Evolutionary conservation across 805 yeast species (phyloP), one percentile per base, ranked within the genome.

Genomic region (Candida maesae): DNA sequence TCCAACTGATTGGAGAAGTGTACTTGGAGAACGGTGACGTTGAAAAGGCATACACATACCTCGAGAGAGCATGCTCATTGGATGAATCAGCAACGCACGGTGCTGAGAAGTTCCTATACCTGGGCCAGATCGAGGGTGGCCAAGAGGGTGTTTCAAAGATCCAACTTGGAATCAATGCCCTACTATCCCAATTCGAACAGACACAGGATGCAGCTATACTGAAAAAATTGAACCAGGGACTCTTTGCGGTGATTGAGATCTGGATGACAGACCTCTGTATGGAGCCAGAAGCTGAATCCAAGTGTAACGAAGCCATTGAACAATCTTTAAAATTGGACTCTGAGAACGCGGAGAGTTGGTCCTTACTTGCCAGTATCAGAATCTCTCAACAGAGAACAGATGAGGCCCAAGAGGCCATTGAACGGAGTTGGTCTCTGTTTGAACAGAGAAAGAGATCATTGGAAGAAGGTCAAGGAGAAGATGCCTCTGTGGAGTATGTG

Each of bases 181-280:
- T 83, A 38, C 68, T 74, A 37, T 52, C 63, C 25, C 66, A 67
- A 33, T 53, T 70, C 31, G 63, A 64, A 30, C 45, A 61, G 9
- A 39, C 32, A 12, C 38, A 42, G 4, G 59, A 56, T 14, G 51
- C 58, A 14, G 70, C 70, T 44, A 63, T 75, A 31, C 60, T 73
- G 15, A 75, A 74, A 47, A 85, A 84, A 58, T 58, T 87, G 35
- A 78, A 83, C 48, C 84, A 81, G 56, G 96, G 91, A 0, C 67
- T 87, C 20, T 80, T 91, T 51, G 81, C 96, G 6, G 74, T 83
- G 67, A 84, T 93, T 55, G 99, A 91, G 63, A 84, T 87, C 42
- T 90, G 96, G 96, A 87, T 89, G 97, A 91, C 98, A 1, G 97
- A 91, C 67, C 68, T 90, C 49, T 90, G 98, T 67, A 88, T 90